phyloP scores from a whole-genome alignment of 495 filamentous ascomycete genomes.

The Thozetella sp. region DNA sequence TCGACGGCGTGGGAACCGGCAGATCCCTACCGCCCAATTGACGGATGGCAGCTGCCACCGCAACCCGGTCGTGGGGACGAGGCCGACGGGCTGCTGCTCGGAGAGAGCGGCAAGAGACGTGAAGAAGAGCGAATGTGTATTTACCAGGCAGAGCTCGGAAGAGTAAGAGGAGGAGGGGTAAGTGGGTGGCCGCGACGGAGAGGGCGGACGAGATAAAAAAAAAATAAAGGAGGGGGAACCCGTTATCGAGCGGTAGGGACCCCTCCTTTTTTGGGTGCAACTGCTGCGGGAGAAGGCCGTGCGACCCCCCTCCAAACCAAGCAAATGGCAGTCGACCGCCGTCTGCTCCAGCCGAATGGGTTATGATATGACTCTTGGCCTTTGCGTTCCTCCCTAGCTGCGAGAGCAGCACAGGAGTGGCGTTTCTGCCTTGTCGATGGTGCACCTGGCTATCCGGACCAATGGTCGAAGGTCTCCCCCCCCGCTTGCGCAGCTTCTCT shows the following conservation, averaged over 20 bases:
- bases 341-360: background rate
- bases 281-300: background rate
- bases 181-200: background rate
- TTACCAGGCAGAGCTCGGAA: no score
- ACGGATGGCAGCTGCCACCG: background rate
- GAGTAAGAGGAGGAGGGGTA: background rate
- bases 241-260: background rate
- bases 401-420: background rate
- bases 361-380: background rate
- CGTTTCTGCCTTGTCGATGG: background rate
- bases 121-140: no score
- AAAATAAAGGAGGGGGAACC: background rate
- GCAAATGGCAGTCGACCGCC: background rate
- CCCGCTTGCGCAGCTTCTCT: background rate
- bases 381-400: no score
- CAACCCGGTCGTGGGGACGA: no score
- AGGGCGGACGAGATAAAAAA: no score
- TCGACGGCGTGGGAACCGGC: background rate
- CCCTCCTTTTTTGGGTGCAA: background rate
- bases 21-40: background rate
- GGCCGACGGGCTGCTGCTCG: background rate
- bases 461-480: background rate
- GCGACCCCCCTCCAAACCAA: background rate
- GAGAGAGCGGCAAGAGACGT: no score
- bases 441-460: background rate